phyloP scores from a whole-genome alignment of 371 early-diverging fungal species.

The Blastocladiella emersonii region DNA sequence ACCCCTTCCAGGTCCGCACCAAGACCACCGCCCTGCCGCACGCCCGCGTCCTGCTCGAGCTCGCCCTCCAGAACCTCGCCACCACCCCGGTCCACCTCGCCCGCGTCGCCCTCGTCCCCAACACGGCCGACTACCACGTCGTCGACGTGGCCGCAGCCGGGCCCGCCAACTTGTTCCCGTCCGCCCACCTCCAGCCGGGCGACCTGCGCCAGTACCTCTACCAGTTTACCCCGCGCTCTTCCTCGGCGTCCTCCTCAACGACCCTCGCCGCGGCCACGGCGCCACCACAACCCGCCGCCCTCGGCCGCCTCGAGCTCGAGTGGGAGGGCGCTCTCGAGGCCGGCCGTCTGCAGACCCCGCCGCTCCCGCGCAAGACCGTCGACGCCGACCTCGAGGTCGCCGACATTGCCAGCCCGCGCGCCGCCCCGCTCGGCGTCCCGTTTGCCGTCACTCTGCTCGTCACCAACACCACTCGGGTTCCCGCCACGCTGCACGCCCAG shows the following conservation, averaged over 20 bases:
- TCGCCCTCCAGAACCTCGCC: constrained; percentile 30
- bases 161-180: constrained; percentile 8
- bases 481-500: neutral
- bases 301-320: constrained; percentile 35
- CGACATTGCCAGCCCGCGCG: neutral
- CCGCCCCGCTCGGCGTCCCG: neutral
- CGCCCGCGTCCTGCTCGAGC: constrained; percentile 32
- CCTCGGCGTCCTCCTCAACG: constrained; percentile 5
- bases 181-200: constrained; percentile 14
- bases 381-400: neutral
- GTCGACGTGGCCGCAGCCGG: neutral
- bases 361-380: constrained; percentile 23
- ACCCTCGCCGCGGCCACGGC: constrained; percentile 16
- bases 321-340: constrained; percentile 18
- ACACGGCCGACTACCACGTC: neutral
- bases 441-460: neutral
- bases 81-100: constrained; percentile 24
- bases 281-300: constrained; percentile 1
- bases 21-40: constrained; percentile 27
- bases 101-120: constrained; percentile 24
- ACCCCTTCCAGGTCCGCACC: constrained; percentile 38
- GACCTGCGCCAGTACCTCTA: constrained; percentile 34
- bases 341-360: constrained; percentile 31
- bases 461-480: neutral
- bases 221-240: constrained; percentile 18